A percentile compares a stretch with the other conserved stretches of the same genome.
Evolutionary conservation across 768 basidiomycete species (phyloP).

Genomic region (Trametes punicea): DNA sequence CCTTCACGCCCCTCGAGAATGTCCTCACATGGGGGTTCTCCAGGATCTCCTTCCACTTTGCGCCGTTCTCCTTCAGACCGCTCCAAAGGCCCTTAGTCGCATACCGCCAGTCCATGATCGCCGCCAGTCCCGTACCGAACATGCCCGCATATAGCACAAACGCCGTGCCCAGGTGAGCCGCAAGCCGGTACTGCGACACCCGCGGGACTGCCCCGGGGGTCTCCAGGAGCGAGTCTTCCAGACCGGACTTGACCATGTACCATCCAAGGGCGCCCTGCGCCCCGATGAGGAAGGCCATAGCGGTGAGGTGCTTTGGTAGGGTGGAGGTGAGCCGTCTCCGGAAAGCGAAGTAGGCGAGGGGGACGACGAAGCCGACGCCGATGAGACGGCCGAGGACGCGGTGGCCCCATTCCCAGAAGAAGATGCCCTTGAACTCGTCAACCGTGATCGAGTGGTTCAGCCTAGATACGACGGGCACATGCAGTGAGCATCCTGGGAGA

Average conservation of each 20-base stretch:
- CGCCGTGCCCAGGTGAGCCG: slow-evolving; percentile 91
- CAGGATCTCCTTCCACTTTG: slow-evolving; percentile 45
- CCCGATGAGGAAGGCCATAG: slow-evolving; percentile 79
- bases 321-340: slow-evolving; percentile 64
- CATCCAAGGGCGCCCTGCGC: slow-evolving; percentile 92
- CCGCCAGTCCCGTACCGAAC: slow-evolving; percentile 73
- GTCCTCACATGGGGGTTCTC: slow-evolving; percentile 52
- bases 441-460: slow-evolving; percentile 86
- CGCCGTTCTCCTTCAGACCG: slow-evolving; percentile 39
- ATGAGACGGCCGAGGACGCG: slow-evolving; percentile 88
- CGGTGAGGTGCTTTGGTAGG: slow-evolving; percentile 61
- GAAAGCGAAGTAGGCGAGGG: slow-evolving; percentile 75
- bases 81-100: slow-evolving; percentile 57
- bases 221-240: slow-evolving; percentile 78
- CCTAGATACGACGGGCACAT: slow-evolving; percentile 37
- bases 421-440: slow-evolving; percentile 92
- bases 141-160: slow-evolving; percentile 92
- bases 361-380: slow-evolving; percentile 78
- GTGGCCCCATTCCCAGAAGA: slow-evolving; percentile 98
- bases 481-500: not conserved
- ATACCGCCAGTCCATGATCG: slow-evolving; percentile 77
- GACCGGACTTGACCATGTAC: slow-evolving; percentile 99
- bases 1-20: slow-evolving; percentile 58
- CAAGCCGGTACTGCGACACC: slow-evolving; percentile 95
- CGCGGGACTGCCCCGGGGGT: slow-evolving; percentile 85